Evolutionary conservation across 1,284 basidiomycete species (phyloP), one percentile per base, ranked within the genome.

Genomic region (Schizophyllum amplum): DNA sequence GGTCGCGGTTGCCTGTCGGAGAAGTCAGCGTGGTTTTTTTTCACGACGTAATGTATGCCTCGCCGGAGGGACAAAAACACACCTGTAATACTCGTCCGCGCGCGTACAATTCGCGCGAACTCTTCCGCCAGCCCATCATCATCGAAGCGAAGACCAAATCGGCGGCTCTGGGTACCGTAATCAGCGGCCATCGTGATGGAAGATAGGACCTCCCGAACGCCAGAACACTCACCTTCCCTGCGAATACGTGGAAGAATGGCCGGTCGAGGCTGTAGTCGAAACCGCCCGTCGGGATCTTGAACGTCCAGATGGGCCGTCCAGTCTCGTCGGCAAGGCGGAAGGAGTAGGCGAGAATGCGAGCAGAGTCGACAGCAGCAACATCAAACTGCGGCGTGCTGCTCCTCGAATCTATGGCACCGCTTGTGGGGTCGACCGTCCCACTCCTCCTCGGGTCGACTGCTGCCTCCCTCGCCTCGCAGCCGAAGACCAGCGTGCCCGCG

Each of bases 241-340:
- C 82, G 70, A 95, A 95, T 26, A 86, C 80, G 71, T 97, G 94
- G 74, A 97, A 97, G 75, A 95, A 97, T 1, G 92, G 90, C 61
- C 90, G 86, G 70, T 97, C 94, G 64, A 90, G 80, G 64, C 85
- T 83, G 71, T 95, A 98, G 57, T 86, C 79, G 65, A 94, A 86
- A 60, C 82, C 79, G 51, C 84, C 22, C 52, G 57, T 81, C 4
- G 90, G 91, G 50, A 97, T 76, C 64, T 87, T 87, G 70, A 96
- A 93, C 69, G 89, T 83, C 94, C 94, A 98, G 17, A 92, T 81
- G 46, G 92, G 83, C 62, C 89, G 90, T 33, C 86, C 79, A 2
- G 83, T 80, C 67, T 79, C 73, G 59, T 94, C 81, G 60, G 92
- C 80, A 48, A 96, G 83, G 24, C 91, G 79, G 68, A 91, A 87